Evolutionary conservation across 768 basidiomycete genomes (phyloP), one percentile per base, ranked within the genome.

Genomic region (Boletellus emodensis): DNA sequence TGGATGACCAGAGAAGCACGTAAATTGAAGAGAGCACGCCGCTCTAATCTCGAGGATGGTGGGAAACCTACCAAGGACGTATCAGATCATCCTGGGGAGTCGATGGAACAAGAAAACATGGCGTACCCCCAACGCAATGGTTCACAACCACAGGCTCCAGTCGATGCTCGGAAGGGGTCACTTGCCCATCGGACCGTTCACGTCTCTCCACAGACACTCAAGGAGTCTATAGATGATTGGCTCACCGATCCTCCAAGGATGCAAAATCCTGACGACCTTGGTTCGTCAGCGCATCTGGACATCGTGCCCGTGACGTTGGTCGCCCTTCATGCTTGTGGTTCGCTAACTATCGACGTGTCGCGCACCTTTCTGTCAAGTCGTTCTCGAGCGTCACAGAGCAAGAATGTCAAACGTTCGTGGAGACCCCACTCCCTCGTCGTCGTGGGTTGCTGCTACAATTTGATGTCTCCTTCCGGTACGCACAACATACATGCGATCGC

Each of bases 401-500:
- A 41, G 35, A 36, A 32, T 37, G 37, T 38, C 18, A 28, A 26
- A 17, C 26, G n/a, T 18, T 14, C 10, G 36, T 87, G 85, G 86
- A 65, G 57, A 38, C 74, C 81, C 5, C 70, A 72, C 14, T 81
- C 72, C 3, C 71, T 79, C 1, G 75, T 86, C 38, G 74, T 82
- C 8, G 86, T 89, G 14, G 87, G 88, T 3, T 90, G 88, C 53
- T 90, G 88, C 64, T 90, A 90, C 64, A 89, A 90, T 61, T 72
- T 87, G 54, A 76, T 89, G 70, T 67, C 71, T 28, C 67, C 75
- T 11, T 63, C 72, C 59, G 84, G 84, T 64, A 40, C 34, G 67
- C 34, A n/a, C 10, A 20, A 26, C 40, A 24, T 39, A 32, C 49
- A 44, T 34, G 14, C 40, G 42, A 34, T 37, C 22, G 22, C 36